These are phyloP conservation scores for Podaxis pistillaris DNA, from an alignment of 768 basidiomycete species.

Conservation along the genomic window DNA sequence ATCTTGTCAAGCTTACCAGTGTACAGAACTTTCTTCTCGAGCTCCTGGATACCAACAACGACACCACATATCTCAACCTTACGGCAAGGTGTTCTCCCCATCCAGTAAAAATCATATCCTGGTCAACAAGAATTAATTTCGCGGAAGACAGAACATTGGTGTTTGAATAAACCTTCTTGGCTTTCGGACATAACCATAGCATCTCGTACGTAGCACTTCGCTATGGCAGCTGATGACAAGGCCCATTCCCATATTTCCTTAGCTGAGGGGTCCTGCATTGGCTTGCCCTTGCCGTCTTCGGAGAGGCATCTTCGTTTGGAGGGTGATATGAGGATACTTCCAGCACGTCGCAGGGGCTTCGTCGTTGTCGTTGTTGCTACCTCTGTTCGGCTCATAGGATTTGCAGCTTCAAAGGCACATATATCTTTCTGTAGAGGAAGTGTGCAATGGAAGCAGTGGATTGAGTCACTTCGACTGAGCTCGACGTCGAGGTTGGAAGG, in stretches of 20 bases:
- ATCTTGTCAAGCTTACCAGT: constrained; percentile 38
- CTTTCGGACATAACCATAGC: constrained; percentile 39
- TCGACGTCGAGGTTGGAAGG: background rate
- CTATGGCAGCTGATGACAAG: constrained; percentile 50
- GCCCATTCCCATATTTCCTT: constrained; percentile 54
- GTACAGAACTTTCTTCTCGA: constrained; percentile 61
- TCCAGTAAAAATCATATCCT: constrained; percentile 67
- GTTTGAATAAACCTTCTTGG: constrained; percentile 25
- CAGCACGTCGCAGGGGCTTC: background rate
- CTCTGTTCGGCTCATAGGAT: constrained; percentile 14
- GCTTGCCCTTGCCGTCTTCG: background rate
- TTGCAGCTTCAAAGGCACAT: background rate
- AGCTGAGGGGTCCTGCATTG: background rate
- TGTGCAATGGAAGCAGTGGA: background rate
- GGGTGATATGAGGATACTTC: constrained; percentile 16
- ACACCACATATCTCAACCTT: constrained; percentile 62
- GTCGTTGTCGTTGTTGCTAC: constrained; percentile 8
- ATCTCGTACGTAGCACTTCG: constrained; percentile 55
- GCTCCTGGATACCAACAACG: constrained; percentile 59
- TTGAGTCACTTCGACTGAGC: background rate
- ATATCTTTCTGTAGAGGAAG: background rate
- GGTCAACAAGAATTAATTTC: constrained; percentile 12
- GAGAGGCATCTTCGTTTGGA: constrained; percentile 11
- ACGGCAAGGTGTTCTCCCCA: constrained; percentile 70
- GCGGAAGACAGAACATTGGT: constrained; percentile 1